Percentiles rank a stretch among this genome's conserved stretches.
Evolutionary conservation across 257 asterid species (phyloP).

Genomic region (Lycium barbarum): DNA sequence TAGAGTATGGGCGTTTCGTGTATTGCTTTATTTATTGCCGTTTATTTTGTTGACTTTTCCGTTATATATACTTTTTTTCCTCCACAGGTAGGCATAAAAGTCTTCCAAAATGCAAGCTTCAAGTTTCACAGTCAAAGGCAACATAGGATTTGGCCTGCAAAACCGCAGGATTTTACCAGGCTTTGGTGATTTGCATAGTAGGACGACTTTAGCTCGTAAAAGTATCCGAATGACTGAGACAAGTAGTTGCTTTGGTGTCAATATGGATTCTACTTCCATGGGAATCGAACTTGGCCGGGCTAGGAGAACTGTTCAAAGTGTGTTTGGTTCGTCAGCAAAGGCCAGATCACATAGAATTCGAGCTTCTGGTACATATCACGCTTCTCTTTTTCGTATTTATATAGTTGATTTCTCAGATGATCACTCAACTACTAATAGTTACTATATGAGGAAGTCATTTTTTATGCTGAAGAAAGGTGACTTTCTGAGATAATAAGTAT

Average conservation of each 20-base stretch:
- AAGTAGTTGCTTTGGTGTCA: slow-evolving; percentile 52
- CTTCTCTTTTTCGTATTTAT: neutral
- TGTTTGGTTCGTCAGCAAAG: slow-evolving; percentile 56
- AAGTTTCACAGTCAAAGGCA: slow-evolving; percentile 48
- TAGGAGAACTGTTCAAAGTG: slow-evolving; percentile 39
- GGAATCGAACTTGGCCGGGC: slow-evolving; percentile 48
- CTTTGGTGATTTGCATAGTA: slow-evolving; percentile 35
- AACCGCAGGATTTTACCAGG: slow-evolving; percentile 47
- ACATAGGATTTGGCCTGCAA: slow-evolving; percentile 41
- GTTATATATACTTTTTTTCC: slow-evolving; percentile 28
- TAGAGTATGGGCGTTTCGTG: neutral
- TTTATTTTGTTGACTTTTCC: slow-evolving; percentile 46
- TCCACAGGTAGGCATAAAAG: slow-evolving; percentile 41
- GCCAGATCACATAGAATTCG: slow-evolving; percentile 61
- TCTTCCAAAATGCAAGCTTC: slow-evolving; percentile 64
- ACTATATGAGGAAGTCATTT: no score
- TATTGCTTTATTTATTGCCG: slow-evolving; percentile 18
- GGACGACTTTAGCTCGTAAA: slow-evolving; percentile 27
- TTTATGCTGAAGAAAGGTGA: no score
- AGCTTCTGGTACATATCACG: slow-evolving; percentile 58
- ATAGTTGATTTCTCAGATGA: neutral
- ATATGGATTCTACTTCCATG: slow-evolving; percentile 53
- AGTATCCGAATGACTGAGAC: slow-evolving; percentile 47
- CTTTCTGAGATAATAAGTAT: no score
- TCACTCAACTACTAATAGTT: no score